Evolutionary conservation across 23 red algal species (phyloP).

Genomic region (Agarophyton chilense): DNA sequence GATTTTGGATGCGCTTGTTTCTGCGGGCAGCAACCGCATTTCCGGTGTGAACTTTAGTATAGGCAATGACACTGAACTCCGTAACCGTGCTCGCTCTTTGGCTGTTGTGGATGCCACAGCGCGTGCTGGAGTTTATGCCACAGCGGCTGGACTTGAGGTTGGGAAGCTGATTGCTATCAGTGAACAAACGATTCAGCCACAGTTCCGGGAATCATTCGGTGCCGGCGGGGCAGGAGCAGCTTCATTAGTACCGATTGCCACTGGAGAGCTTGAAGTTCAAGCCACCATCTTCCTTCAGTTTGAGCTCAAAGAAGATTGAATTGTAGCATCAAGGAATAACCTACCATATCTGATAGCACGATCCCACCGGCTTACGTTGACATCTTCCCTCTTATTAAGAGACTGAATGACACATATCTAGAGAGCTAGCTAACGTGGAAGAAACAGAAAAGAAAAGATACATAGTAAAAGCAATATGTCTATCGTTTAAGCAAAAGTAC

Average conservation of each 20-base stretch:
- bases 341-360: too few relatives aligned
- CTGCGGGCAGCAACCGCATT: conserved; percentile 31
- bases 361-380: too few relatives aligned
- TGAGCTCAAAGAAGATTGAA: not conserved
- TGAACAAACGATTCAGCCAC: conserved; percentile 5
- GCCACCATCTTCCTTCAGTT: conserved; percentile 21
- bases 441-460: too few relatives aligned
- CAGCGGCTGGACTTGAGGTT: conserved; percentile 10
- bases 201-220: not conserved
- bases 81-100: conserved; percentile 4
- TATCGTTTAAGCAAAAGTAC: not conserved
- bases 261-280: conserved; percentile 14
- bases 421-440: too few relatives aligned
- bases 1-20: conserved; percentile 48
- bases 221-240: not conserved
- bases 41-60: conserved; percentile 30
- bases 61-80: not conserved
- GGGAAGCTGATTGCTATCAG: conserved; percentile 34
- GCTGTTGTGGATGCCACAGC: conserved; percentile 20
- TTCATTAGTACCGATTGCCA: conserved; percentile 15
- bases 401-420: too few relatives aligned
- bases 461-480: not conserved
- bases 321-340: too few relatives aligned
- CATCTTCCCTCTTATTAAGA: too few relatives aligned
- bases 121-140: conserved; percentile 9